Conservation (phyloP, 1,284 basidiomycete species). For the Neonothopanus nambi region DNA sequence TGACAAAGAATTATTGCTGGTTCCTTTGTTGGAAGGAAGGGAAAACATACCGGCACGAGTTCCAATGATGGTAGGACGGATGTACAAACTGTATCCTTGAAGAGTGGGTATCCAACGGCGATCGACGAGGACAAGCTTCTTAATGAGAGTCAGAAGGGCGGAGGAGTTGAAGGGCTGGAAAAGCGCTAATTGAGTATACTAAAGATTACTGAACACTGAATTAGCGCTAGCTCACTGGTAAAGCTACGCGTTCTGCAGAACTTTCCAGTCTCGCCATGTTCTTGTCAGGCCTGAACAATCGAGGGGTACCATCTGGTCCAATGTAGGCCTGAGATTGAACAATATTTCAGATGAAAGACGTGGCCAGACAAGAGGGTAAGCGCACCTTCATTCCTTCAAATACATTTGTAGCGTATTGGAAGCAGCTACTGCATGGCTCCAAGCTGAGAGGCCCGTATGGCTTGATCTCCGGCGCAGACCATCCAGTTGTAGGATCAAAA, state of each 20-base stretch:
- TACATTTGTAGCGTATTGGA: constrained; percentile 77
- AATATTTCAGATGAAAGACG: neutral
- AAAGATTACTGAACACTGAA: neutral
- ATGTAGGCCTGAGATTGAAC: constrained; percentile 60
- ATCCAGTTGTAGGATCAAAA: constrained; percentile 68
- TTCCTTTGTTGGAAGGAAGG: neutral
- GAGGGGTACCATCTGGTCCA: constrained; percentile 59
- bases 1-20: constrained; percentile 18
- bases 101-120: constrained; percentile 73
- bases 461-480: constrained; percentile 80
- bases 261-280: constrained; percentile 79
- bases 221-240: constrained; percentile 49
- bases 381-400: constrained; percentile 89
- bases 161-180: constrained; percentile 61
- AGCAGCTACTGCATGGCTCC: constrained; percentile 74
- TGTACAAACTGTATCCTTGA: constrained; percentile 75
- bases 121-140: constrained; percentile 68
- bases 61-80: constrained; percentile 83
- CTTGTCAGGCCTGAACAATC: constrained; percentile 77
- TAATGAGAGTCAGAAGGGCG: constrained; percentile 68
- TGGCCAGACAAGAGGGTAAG: neutral
- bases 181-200: neutral
- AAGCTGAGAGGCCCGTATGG: constrained; percentile 72
- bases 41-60: constrained; percentile 58
- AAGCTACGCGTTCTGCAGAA: constrained; percentile 60